phyloP scores from a whole-genome alignment of 345 rosid genomes.

The Populus deltoides region DNA sequence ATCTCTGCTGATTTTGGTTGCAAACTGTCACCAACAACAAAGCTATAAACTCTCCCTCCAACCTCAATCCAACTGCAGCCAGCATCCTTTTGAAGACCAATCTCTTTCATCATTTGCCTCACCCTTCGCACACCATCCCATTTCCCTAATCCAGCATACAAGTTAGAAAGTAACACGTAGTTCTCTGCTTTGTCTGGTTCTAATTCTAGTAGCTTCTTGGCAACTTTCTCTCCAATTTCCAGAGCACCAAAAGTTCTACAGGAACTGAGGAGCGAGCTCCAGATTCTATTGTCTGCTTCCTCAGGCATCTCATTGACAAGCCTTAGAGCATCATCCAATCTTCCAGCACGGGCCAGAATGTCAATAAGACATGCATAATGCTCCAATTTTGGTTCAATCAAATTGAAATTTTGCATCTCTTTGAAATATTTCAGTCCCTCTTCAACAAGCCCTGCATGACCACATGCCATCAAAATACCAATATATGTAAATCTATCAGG shows the following conservation, averaged over 20 bases:
- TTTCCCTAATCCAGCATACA: conserved; percentile 51
- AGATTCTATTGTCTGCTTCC: conserved; percentile 57
- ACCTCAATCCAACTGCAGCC: conserved; percentile 79
- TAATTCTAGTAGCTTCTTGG: conserved; percentile 44
- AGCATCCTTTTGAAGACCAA: conserved; percentile 50
- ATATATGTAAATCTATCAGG: conserved; percentile 59
- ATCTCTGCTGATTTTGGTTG: conserved; percentile 32
- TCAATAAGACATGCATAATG: conserved; percentile 71
- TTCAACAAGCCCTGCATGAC: conserved; percentile 52
- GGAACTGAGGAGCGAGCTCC: conserved; percentile 69
- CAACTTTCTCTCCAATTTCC: conserved; percentile 51
- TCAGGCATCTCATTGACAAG: conserved; percentile 51
- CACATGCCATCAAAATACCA: conserved; percentile 58
- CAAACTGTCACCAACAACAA: conserved; percentile 36
- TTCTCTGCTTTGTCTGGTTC: conserved; percentile 58
- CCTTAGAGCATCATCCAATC: conserved; percentile 44
- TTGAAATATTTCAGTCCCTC: conserved; percentile 53
- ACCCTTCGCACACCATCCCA: conserved; percentile 60
- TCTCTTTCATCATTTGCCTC: conserved; percentile 53
- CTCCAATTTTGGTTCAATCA: conserved; percentile 51
- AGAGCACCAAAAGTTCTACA: conserved; percentile 47
- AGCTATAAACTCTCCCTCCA: conserved; percentile 48
- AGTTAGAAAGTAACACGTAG: conserved; percentile 59
- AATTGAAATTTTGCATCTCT: conserved; percentile 37
- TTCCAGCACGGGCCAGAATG: conserved; percentile 67